These are phyloP conservation scores for Phytophthora macrochlamydospora DNA, from an alignment of 352 stramenopile species.

Conservation along the genomic window DNA sequence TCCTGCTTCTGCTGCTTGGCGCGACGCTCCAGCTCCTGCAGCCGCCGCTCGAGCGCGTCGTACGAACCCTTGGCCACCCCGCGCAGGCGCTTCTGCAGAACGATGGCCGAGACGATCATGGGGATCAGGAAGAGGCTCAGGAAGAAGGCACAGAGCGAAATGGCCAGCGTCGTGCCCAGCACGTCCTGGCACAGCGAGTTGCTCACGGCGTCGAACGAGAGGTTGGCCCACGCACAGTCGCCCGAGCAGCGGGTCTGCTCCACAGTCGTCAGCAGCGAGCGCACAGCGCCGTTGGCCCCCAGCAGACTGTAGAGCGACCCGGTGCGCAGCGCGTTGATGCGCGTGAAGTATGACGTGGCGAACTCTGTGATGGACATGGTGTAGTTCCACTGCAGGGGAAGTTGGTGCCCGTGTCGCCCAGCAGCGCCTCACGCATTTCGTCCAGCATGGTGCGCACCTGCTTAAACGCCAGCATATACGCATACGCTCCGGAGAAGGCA, in stretches of 20 bases:
- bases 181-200: conserved; percentile 75
- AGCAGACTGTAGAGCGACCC: conserved; percentile 50
- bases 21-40: conserved; percentile 70
- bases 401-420: conserved; percentile 63
- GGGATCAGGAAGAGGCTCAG: conserved; percentile 77
- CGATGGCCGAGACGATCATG: conserved; percentile 70
- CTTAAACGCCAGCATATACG: conserved; percentile 65
- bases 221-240: conserved; percentile 83
- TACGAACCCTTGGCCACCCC: conserved; percentile 81
- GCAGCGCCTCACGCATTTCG: conserved; percentile 75
- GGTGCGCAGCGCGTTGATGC: conserved; percentile 47
- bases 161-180: conserved; percentile 75
- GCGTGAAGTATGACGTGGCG: conserved; percentile 58
- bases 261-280: conserved; percentile 56
- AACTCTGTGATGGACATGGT: conserved; percentile 69
- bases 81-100: conserved; percentile 81
- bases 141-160: conserved; percentile 81
- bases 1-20: conserved; percentile 47
- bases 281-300: conserved; percentile 47
- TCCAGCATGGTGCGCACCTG: conserved; percentile 64
- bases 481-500: conserved; percentile 58
- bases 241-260: conserved; percentile 74
- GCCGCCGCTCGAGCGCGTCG: conserved; percentile 71
- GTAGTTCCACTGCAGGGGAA: conserved; percentile 75
- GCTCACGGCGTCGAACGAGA: conserved; percentile 82